These are phyloP conservation scores for Paecilomyces fulvus DNA, from an alignment of 2,329 filamentous ascomycete species.

Conservation along the genomic window DNA sequence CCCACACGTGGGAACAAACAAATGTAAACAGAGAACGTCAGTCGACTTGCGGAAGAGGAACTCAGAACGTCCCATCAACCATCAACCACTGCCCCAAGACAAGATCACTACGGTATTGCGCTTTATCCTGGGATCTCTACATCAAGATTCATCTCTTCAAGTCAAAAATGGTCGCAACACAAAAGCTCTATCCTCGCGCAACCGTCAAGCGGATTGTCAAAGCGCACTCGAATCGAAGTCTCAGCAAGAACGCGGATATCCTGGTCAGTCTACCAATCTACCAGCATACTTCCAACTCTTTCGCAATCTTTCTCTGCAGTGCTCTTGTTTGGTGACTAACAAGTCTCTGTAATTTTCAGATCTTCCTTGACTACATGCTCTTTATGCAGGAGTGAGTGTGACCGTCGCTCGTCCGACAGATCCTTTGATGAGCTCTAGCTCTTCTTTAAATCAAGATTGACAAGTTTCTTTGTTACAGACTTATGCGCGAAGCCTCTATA, in stretches of 20 bases:
- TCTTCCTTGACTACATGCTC: conserved; percentile 75
- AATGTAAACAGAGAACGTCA: background rate
- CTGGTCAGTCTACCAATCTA: conserved; percentile 47
- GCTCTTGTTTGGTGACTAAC: background rate
- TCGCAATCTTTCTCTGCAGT: background rate
- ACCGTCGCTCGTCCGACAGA: background rate
- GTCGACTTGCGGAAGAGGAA: background rate
- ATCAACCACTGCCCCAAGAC: background rate
- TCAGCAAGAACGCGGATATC: conserved; percentile 81
- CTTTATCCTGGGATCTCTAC: background rate
- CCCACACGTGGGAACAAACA: background rate
- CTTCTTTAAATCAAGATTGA: background rate
- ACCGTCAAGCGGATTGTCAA: conserved; percentile 87
- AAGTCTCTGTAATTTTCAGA: conserved; percentile 42
- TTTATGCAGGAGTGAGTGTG: conserved; percentile 59
- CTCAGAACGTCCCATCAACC: background rate
- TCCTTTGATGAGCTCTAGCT: background rate
- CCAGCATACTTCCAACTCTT: background rate
- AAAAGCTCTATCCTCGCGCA: conserved; percentile 73
- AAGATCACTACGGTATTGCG: background rate
- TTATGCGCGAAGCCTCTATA: conserved; percentile 73
- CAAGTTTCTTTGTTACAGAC: conserved; percentile 35
- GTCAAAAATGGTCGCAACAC: conserved; percentile 50
- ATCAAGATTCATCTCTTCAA: conserved; percentile 1
- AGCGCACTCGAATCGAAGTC: conserved; percentile 68